Evolutionary conservation across 352 stramenopile species (phyloP).

Genomic region (Phytophthora colocasiae): DNA sequence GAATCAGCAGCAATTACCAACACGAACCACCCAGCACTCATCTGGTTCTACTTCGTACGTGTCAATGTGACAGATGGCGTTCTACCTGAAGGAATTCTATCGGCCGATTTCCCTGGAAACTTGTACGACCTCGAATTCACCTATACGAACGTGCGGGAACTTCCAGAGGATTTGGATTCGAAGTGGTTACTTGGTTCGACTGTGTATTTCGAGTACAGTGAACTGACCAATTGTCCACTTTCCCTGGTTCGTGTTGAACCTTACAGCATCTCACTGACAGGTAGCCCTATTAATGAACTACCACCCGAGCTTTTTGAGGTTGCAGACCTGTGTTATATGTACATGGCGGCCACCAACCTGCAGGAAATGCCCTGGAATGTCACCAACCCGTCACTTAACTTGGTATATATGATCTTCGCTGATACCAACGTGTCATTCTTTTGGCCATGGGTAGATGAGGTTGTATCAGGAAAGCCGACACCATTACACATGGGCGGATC

Average conservation of each 20-base stretch:
- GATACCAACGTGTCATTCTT: conserved; percentile 33
- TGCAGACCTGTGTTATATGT: conserved; percentile 21
- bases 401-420: conserved; percentile 24
- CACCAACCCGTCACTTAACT: conserved; percentile 11
- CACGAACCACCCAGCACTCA: conserved; percentile 27
- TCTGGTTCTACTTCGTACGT: conserved; percentile 28
- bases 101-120: conserved; percentile 11
- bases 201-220: conserved; percentile 38
- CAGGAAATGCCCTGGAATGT: conserved; percentile 22
- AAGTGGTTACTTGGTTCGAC: conserved; percentile 38
- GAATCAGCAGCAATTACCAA: conserved; percentile 33
- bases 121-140: conserved; percentile 44
- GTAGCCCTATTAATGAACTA: conserved; percentile 24
- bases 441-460: conserved; percentile 34
- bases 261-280: conserved; percentile 24
- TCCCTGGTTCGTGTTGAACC: conserved; percentile 13
- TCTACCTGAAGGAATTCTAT: conserved; percentile 17
- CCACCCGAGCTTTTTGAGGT: conserved; percentile 31
- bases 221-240: conserved; percentile 20
- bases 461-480: background rate
- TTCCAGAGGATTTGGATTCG: conserved; percentile 47
- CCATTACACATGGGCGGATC: conserved; percentile 19
- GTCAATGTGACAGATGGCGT: conserved; percentile 22
- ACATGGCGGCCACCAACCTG: conserved; percentile 21
- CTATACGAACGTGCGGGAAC: conserved; percentile 38